Evolutionary conservation across 441 rosid species (phyloP).

Genomic region (Bocquillonia castaneifolia): DNA sequence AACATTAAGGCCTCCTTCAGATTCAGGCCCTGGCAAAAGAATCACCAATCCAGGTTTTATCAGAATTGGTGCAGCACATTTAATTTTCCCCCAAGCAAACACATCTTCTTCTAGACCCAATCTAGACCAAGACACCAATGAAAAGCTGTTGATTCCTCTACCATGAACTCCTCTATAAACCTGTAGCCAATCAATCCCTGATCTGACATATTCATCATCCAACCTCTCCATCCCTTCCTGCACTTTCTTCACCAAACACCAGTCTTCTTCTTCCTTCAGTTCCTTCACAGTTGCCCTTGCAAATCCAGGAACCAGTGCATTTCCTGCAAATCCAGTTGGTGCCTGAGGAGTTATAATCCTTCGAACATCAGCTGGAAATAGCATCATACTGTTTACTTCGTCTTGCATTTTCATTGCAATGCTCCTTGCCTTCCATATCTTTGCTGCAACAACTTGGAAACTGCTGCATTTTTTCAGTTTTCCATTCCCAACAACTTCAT

Average conservation of each 20-base stretch:
- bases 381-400: slow-evolving; percentile 7
- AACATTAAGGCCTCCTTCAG: slow-evolving; percentile 21
- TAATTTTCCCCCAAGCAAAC: slow-evolving; percentile 22
- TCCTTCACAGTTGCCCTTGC: slow-evolving; percentile 18
- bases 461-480: slow-evolving; percentile 10
- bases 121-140: slow-evolving; percentile 24
- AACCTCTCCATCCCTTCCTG: slow-evolving; percentile 21
- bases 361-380: slow-evolving; percentile 22
- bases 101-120: slow-evolving; percentile 25
- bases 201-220: slow-evolving; percentile 21
- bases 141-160: slow-evolving; percentile 21
- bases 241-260: slow-evolving; percentile 15
- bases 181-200: slow-evolving; percentile 26
- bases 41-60: slow-evolving; percentile 28
- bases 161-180: slow-evolving; percentile 19
- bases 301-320: slow-evolving; percentile 24
- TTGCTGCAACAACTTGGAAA: slow-evolving; percentile 21
- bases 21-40: slow-evolving; percentile 20
- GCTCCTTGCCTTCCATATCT: slow-evolving; percentile 29
- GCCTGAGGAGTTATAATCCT: slow-evolving; percentile 11
- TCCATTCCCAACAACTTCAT: slow-evolving; percentile 4
- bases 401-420: slow-evolving; percentile 14
- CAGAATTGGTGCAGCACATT: slow-evolving; percentile 15
- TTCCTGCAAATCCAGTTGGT: slow-evolving; percentile 23
- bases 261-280: slow-evolving; percentile 5